Base-by-base conservation (phyloP, 2,329 filamentous ascomycete genomes). In the Fusarium subtropicale region DNA sequence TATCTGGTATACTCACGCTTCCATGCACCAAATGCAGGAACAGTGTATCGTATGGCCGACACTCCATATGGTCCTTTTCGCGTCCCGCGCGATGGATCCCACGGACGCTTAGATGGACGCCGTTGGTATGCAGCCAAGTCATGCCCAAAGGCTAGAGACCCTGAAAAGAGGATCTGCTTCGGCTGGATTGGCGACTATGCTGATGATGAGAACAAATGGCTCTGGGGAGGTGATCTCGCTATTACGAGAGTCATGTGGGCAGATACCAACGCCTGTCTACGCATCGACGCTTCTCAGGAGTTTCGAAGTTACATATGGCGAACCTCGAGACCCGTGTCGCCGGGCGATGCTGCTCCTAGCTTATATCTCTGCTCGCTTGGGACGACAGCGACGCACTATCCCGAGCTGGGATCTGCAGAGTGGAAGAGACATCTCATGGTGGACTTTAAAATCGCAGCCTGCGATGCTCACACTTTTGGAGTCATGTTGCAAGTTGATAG, bases 61-160 rank as follows among this genome's bases (percentile, higher is more conserved):
- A 73, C 71, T 2, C 77, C 78, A 12, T 60, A 74, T 10, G 78
- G 78, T 2, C 78, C 79, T 8, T 80, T 79, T 60, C 76, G 78
- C 11, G 67, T 77, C 5, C 78, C 78, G 10, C 72, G 76, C 11
- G 76, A 78, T 36, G 76, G 76, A 7, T 79, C 76, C 3, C 69
- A 75, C 45, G 77, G 78, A 16, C 69, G 78, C 5, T 70, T 80
- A 1, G 79, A 80, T 31, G 78, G 76, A 7, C 73, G 78, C 6
- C 68, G 79, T 20, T 80, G 77, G 77, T 80, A 80, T 44, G 78
- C 77, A 5, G 78, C 77, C 15, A 79, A 79, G 62, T 80, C 77
- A 0, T 78, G 76, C n/a, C 73, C 74, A 11, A 75, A 72, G 28
- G 74, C 65, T 4, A 76, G 74, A 10, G 69, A 77, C 18, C 56